Conservation (phyloP, 2,329 filamentous ascomycete species). For the Aspergillus sp. region DNA sequence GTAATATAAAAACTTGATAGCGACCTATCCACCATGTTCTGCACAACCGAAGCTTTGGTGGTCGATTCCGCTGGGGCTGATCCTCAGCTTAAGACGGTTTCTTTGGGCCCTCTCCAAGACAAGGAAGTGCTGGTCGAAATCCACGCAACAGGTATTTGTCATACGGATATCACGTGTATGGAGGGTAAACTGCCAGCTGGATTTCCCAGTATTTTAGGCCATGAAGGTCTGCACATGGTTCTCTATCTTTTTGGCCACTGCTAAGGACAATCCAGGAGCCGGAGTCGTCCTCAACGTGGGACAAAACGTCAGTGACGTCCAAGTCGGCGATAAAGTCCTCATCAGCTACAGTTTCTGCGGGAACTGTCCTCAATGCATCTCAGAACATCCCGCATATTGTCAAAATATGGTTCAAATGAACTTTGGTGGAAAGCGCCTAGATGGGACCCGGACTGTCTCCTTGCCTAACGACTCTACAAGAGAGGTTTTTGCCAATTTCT, state of each 20-base stretch:
- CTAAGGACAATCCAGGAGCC: conserved; percentile 30
- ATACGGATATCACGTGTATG: conserved; percentile 29
- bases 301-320: conserved; percentile 35
- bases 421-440: conserved; percentile 10
- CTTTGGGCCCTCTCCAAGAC: conserved; percentile 1
- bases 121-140: conserved; percentile 30
- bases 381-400: conserved; percentile 16
- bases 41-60: background rate
- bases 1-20: too few relatives aligned
- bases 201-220: conserved; percentile 12
- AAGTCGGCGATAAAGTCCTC: conserved; percentile 42
- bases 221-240: conserved; percentile 12
- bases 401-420: conserved; percentile 6
- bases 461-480: conserved; percentile 1
- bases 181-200: conserved; percentile 9
- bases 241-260: background rate
- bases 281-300: conserved; percentile 47
- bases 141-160: conserved; percentile 29
- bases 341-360: conserved; percentile 17
- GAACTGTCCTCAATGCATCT: conserved; percentile 10
- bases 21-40: background rate
- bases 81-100: background rate
- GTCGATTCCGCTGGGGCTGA: background rate
- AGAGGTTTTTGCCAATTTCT: conserved; percentile 23
- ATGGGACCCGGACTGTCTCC: conserved; percentile 1